phyloP scores from a whole-genome alignment of 2,329 filamentous ascomycete species.

The Sporothrix globosa region DNA sequence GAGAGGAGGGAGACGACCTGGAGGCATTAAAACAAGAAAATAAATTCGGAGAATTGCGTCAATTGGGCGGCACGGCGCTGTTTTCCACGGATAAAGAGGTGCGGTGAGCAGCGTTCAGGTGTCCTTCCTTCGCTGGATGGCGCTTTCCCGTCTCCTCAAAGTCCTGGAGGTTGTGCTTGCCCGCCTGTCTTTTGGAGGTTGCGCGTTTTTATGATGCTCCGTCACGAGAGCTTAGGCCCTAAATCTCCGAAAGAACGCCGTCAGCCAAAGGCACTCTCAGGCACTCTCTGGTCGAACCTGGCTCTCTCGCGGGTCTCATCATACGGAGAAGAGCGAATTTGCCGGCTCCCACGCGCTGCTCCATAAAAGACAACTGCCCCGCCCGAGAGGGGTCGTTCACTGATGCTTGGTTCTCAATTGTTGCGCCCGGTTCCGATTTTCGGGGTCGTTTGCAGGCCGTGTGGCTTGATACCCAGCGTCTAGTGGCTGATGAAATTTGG shows the following conservation, averaged over 20 bases:
- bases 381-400: constrained; percentile 4
- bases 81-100: constrained; percentile 16
- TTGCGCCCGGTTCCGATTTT: constrained; percentile 18
- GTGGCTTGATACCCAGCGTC: constrained; percentile 4
- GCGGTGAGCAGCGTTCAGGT: constrained; percentile 17
- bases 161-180: neutral
- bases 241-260: constrained; percentile 33
- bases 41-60: constrained; percentile 17
- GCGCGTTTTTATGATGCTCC: constrained; percentile 6
- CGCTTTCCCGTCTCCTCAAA: constrained; percentile 11
- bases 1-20: neutral
- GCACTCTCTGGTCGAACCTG: neutral
- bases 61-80: constrained; percentile 13
- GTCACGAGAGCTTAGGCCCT: constrained; percentile 16
- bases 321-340: neutral
- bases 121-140: constrained; percentile 12
- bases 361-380: constrained; percentile 13
- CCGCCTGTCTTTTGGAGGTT: constrained; percentile 3
- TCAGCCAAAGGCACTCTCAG: neutral
- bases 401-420: neutral
- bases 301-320: neutral
- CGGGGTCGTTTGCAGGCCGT: neutral
- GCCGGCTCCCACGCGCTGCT: neutral
- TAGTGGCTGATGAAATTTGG: constrained; percentile 17
- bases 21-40: neutral